A percentile compares a stretch with the other conserved stretches of the same genome.
Evolutionary conservation across 1,139 yeast genomes (phyloP).

Genomic region (Yamadazyma jaroonii): DNA sequence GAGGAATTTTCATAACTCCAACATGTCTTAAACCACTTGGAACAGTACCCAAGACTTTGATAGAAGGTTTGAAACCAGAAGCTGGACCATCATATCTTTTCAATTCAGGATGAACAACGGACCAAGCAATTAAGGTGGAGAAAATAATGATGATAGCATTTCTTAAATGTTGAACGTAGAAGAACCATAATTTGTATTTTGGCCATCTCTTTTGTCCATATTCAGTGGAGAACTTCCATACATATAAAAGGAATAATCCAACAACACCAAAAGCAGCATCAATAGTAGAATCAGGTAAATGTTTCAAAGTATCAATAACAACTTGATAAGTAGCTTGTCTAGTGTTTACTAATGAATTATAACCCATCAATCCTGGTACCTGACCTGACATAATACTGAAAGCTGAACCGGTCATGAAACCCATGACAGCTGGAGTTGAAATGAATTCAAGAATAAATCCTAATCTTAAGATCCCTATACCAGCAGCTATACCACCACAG

Average conservation of each 20-base stretch:
- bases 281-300: conserved; percentile 60
- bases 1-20: conserved; percentile 68
- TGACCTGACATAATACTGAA: conserved; percentile 79
- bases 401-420: conserved; percentile 95
- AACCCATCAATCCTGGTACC: conserved; percentile 86
- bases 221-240: conserved; percentile 59
- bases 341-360: conserved; percentile 60
- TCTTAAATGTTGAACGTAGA: conserved; percentile 74
- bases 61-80: conserved; percentile 40
- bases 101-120: conserved; percentile 65
- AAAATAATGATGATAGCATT: conserved; percentile 79
- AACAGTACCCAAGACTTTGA: conserved; percentile 68
- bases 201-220: conserved; percentile 67
- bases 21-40: conserved; percentile 80
- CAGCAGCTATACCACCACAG: conserved; percentile 83
- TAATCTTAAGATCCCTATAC: conserved; percentile 75
- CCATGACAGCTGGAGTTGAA: conserved; percentile 89
- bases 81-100: conserved; percentile 45
- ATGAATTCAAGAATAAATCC: conserved; percentile 89
- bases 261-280: conserved; percentile 92
- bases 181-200: conserved; percentile 52
- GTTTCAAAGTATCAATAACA: conserved; percentile 68
- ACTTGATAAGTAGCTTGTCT: conserved; percentile 69
- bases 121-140: conserved; percentile 70
- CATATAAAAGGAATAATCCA: conserved; percentile 63